These are phyloP conservation scores for Mallotus repandus DNA, from an alignment of 441 rosid species.

Conservation along the genomic window DNA sequence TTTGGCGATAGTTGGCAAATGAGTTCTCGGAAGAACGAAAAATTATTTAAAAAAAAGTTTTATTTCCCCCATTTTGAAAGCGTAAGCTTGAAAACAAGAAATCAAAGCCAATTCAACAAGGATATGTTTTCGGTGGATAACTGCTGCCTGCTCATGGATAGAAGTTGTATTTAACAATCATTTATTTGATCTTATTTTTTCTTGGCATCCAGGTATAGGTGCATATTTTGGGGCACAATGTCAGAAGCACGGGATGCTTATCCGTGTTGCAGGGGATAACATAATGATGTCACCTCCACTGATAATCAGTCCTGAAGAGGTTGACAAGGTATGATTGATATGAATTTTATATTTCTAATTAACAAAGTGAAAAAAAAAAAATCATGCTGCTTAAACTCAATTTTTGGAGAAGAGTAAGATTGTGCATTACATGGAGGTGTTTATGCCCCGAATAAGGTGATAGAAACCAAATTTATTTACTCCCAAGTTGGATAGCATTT, in stretches of 20 bases:
- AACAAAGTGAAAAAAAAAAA: neutral
- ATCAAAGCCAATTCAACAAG: neutral
- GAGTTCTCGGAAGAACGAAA: neutral
- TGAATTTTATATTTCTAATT: neutral
- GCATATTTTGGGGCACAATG: constrained; percentile 89
- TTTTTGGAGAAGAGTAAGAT: neutral
- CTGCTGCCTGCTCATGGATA: neutral
- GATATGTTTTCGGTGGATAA: neutral
- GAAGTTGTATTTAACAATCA: neutral
- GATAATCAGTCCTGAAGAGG: constrained; percentile 59
- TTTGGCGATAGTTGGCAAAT: neutral
- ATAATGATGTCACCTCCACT: constrained; percentile 98
- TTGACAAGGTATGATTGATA: constrained; percentile 56
- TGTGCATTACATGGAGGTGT: too few relatives aligned
- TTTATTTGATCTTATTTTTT: neutral
- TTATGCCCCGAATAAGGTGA: too few relatives aligned
- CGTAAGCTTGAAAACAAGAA: neutral
- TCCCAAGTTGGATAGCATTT: neutral
- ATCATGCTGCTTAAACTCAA: neutral
- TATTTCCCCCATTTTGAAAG: neutral
- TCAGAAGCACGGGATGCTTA: constrained; percentile 74
- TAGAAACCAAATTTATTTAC: neutral
- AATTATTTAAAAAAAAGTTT: neutral
- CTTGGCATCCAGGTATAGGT: constrained; percentile 51
- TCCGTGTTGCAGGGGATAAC: constrained; percentile 83